Evolutionary conservation across 345 rosid genomes (phyloP).

Genomic region (Gossypium australe): DNA sequence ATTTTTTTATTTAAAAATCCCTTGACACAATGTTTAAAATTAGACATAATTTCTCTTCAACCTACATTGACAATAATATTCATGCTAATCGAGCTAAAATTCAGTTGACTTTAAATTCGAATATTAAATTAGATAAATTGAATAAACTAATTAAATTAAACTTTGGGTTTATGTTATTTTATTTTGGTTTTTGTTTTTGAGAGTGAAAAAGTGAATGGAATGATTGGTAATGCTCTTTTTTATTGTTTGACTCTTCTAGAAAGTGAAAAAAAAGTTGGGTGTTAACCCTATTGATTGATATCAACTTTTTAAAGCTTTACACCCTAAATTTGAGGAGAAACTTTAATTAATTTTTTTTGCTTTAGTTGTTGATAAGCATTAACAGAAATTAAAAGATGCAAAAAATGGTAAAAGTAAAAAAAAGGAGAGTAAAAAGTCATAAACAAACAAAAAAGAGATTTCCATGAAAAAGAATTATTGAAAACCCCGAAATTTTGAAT

Average conservation of each 20-base stretch:
- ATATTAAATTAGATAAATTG: too few species aligned
- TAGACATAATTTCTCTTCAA: fast-evolving
- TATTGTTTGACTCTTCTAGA: background rate
- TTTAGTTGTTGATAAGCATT: background rate
- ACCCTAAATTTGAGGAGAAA: background rate
- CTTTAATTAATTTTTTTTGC: background rate
- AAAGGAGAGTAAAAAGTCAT: too few species aligned
- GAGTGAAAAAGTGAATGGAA: background rate
- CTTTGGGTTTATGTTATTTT: too few species aligned
- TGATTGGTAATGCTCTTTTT: background rate
- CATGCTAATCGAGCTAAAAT: fast-evolving
- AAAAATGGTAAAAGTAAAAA: too few species aligned
- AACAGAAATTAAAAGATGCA: too few species aligned
- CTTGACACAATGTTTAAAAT: too few species aligned
- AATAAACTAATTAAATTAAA: too few species aligned
- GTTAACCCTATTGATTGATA: background rate
- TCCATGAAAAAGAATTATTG: too few species aligned
- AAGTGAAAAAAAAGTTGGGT: background rate
- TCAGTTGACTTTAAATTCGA: too few species aligned
- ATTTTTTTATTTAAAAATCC: background rate
- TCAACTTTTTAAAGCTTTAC: background rate
- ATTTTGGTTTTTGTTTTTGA: background rate
- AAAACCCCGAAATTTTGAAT: too few species aligned
- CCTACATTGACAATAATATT: fast-evolving
- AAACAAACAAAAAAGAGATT: too few species aligned